phyloP scores from a whole-genome alignment of 176 grass and related monocot species.

The Avena insularis region DNA sequence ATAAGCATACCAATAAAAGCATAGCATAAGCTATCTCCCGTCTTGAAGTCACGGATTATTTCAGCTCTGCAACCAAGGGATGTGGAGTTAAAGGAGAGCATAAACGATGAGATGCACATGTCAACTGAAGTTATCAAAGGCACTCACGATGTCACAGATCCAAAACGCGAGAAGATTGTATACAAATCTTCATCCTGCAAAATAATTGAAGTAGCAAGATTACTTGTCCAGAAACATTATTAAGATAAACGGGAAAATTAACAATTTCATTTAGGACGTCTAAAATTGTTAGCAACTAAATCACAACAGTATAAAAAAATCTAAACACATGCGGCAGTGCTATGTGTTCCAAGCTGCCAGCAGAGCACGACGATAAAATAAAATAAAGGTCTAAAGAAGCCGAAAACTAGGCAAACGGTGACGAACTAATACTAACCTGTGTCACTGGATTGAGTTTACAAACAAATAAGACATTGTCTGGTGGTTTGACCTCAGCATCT shows the following conservation, averaged over 20 bases:
- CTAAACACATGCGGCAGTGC: neutral
- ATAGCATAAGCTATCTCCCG: constrained; percentile 95
- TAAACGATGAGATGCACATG: constrained; percentile 35
- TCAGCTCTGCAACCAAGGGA: constrained; percentile 67
- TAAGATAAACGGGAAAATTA: neutral
- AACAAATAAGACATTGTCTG: constrained; percentile 94
- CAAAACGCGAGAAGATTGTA: constrained; percentile 97
- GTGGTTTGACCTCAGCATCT: constrained; percentile 90
- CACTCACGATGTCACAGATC: constrained; percentile 91
- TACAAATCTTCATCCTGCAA: constrained; percentile 94
- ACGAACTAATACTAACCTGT: constrained; percentile 63
- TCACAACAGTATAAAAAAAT: constrained; percentile 6
- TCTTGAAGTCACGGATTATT: constrained; percentile 94
- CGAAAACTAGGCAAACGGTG: neutral
- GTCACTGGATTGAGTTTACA: constrained; percentile 98
- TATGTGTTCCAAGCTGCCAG: neutral
- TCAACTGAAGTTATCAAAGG: constrained; percentile 8
- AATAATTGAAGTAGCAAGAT: constrained; percentile 11
- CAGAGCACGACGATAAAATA: neutral
- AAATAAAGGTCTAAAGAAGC: constrained; percentile 13
- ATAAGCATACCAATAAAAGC: constrained; percentile 82
- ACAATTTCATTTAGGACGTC: neutral
- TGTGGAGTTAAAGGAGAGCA: constrained; percentile 29
- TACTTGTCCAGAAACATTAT: constrained; percentile 24
- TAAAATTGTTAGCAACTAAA: constrained; percentile 7